Conservation (phyloP, 2,329 filamentous ascomycete genomes). For the Colletotrichum shisoi region DNA sequence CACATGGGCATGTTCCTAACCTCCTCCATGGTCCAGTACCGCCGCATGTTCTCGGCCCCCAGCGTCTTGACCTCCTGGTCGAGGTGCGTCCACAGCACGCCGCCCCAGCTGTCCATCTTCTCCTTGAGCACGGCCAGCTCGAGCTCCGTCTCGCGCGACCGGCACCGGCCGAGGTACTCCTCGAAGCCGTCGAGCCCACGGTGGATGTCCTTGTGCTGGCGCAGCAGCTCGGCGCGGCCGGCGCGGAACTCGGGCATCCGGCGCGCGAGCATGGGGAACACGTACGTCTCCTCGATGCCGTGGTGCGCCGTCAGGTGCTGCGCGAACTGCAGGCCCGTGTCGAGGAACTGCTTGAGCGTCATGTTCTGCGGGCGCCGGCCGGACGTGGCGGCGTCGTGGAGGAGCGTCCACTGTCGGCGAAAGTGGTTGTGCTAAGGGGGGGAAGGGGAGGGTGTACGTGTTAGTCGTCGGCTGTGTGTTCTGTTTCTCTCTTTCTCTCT, state of each 20-base stretch:
- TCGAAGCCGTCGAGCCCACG: slow-evolving; percentile 73
- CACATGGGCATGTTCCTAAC: slow-evolving; percentile 75
- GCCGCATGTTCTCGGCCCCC: slow-evolving; percentile 86
- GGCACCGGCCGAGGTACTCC: slow-evolving; percentile 70
- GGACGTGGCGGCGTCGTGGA: slow-evolving; percentile 71
- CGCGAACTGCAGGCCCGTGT: slow-evolving; percentile 73
- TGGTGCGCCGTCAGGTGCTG: slow-evolving; percentile 79
- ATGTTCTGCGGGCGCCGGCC: slow-evolving; percentile 68
- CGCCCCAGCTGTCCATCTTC: slow-evolving; percentile 80
- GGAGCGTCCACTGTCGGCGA: slow-evolving; percentile 73
- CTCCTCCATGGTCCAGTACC: slow-evolving; percentile 80
- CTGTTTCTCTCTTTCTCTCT: too few species aligned
- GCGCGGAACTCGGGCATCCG: slow-evolving; percentile 79
- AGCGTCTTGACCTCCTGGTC: slow-evolving; percentile 83
- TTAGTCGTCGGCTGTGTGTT: too few species aligned
- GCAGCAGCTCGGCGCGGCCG: slow-evolving; percentile 65
- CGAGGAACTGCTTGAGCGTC: slow-evolving; percentile 73
- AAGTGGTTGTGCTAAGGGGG: slow-evolving; percentile 74
- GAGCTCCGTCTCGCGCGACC: slow-evolving; percentile 67
- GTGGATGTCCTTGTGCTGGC: slow-evolving; percentile 82
- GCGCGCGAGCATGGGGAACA: slow-evolving; percentile 79
- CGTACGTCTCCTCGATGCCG: slow-evolving; percentile 79
- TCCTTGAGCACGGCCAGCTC: slow-evolving; percentile 67
- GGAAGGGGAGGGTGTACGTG: not conserved
- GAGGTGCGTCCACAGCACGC: slow-evolving; percentile 81